Base-by-base conservation (phyloP, 2,329 filamentous ascomycete genomes). In the Colletotrichum falcatum region DNA sequence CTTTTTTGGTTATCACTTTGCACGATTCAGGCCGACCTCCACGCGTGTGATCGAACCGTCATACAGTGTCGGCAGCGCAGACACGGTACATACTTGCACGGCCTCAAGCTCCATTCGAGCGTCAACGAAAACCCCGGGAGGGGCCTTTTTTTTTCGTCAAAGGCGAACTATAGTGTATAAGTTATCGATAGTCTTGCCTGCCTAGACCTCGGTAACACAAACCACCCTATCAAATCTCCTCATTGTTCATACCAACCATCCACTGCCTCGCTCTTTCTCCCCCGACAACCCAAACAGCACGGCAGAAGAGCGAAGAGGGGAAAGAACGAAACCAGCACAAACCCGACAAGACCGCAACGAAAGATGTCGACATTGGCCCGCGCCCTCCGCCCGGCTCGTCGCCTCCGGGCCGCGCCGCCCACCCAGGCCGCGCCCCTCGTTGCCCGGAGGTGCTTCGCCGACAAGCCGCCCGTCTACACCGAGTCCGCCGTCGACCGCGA, bases 401-500 rank as follows among this genome's bases (percentile, higher is more conserved):
- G 53, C 61, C 39, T 59, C 30, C 70, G 55, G 37, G 73, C 30
- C 64, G 74, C 49, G 42, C 71, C 59, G 73, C 74, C 55, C 66
- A 35, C 59, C 68, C 53, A 23, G 53, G 72, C 37, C 66, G 62
- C 71, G 16, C 37, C 64, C 30, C 12, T 66, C 72, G 23, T 70
- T 72, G 44, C 74, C 74, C 61, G 67, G 33, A 49, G 68, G 28
- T 35, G 30, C 58, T 71, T 68, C 53, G 53, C 64, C 48, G 73
- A 58, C 75, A 75, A 46, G 72, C 86, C 70, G 30, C 70, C 74
- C 23, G n/a, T 68, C 51, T 53, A 71, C 35, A 68, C 58, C 44
- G 64, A 71, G 23, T 59, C 61, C 23, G 59, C 75, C 53, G 68
- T 46, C 70, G 68, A 67, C 26, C 60, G 72, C 48, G 94, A 97